phyloP scores from a whole-genome alignment of 2,329 filamentous ascomycete genomes.

The Lachnellula subtilissima region DNA sequence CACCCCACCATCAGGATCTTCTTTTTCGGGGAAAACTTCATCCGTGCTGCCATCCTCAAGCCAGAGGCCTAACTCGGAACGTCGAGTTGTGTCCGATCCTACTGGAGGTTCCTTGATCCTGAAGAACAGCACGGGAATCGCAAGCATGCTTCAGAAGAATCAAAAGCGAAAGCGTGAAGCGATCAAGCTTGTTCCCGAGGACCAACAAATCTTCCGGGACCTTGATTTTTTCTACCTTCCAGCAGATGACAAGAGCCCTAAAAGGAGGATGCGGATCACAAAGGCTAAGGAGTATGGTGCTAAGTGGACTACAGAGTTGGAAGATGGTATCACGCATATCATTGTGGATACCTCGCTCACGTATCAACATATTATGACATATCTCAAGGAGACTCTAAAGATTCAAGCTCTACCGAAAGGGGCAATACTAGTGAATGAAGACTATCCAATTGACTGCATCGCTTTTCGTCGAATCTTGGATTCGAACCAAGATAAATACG shows the following conservation, averaged over 20 bases:
- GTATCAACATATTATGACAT: conserved; percentile 58
- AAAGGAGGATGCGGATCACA: conserved; percentile 65
- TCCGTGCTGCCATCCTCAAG: neutral
- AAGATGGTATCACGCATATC: conserved; percentile 63
- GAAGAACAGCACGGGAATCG: conserved; percentile 25
- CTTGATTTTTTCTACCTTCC: conserved; percentile 75
- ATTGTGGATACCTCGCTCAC: conserved; percentile 67
- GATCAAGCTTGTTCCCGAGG: conserved; percentile 45
- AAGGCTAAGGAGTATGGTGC: conserved; percentile 74
- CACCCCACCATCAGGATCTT: conserved; percentile 9
- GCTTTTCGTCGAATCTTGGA: conserved; percentile 54
- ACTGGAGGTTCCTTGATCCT: conserved; percentile 20
- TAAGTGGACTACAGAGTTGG: conserved; percentile 57
- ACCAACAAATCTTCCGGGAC: conserved; percentile 53
- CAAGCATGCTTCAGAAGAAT: conserved; percentile 21
- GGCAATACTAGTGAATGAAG: conserved; percentile 60
- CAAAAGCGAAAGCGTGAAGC: conserved; percentile 42
- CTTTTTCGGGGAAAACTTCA: conserved; percentile 9
- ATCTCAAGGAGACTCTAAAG: conserved; percentile 37
- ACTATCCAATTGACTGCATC: conserved; percentile 66
- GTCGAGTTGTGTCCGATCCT: conserved; percentile 23
- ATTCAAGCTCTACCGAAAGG: conserved; percentile 30
- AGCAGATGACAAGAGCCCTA: conserved; percentile 66
- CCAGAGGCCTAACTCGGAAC: conserved; percentile 10
- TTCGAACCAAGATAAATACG: conserved; percentile 54